Evolutionary conservation across 305 asterid species (phyloP).

Genomic region (Caryopteris hybrid): DNA sequence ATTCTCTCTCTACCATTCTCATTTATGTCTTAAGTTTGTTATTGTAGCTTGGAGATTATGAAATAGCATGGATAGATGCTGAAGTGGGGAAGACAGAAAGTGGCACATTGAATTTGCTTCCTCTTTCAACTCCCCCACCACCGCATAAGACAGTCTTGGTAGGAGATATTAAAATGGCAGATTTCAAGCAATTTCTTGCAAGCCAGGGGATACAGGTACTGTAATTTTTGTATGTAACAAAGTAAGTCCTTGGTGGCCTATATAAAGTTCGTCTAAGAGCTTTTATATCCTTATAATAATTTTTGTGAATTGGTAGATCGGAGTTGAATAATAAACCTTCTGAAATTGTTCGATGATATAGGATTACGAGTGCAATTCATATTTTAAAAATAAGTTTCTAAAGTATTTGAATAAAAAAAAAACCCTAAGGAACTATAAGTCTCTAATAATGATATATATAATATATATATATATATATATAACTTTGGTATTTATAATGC

Average conservation of each 20-base stretch:
- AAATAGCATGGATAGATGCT: slow-evolving; percentile 95
- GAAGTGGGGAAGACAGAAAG: slow-evolving; percentile 78
- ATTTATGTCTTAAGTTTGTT: slow-evolving; percentile 10
- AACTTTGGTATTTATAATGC: too few relatives aligned
- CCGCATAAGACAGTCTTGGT: slow-evolving; percentile 93
- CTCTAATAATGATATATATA: too few relatives aligned
- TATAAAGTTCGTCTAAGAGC: too few relatives aligned
- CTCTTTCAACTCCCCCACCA: slow-evolving; percentile 67
- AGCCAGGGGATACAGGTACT: slow-evolving; percentile 88
- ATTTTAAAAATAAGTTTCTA: too few relatives aligned
- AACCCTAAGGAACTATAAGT: too few relatives aligned
- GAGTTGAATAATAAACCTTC: not conserved
- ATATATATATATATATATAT: too few relatives aligned
- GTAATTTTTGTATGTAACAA: not conserved
- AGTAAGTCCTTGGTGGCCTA: not conserved
- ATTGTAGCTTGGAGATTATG: slow-evolving; percentile 87
- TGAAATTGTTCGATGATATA: not conserved
- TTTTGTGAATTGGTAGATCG: not conserved
- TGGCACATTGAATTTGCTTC: slow-evolving; percentile 66
- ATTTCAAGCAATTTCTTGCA: slow-evolving; percentile 90
- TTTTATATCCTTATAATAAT: too few relatives aligned
- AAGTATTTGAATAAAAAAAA: not conserved
- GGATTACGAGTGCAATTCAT: not conserved
- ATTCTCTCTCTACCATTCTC: slow-evolving; percentile 7
- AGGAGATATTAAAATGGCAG: slow-evolving; percentile 94